Conservation (phyloP, 495 filamentous ascomycete genomes). For the Talaromyces adpressus region DNA sequence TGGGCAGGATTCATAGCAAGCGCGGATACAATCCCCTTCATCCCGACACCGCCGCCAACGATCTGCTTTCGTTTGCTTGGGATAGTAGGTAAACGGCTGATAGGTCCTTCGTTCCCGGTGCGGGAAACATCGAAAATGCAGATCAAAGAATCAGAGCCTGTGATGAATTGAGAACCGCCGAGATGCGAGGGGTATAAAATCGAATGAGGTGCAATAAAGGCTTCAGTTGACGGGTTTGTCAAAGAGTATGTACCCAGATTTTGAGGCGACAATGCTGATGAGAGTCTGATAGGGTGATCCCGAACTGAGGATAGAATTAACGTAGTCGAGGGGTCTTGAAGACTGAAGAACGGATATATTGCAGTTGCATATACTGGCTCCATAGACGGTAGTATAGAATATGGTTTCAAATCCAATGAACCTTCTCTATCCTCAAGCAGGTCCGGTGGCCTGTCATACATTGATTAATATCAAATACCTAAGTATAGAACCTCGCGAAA, state of each 20-base stretch:
- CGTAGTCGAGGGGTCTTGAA: constrained; percentile 59
- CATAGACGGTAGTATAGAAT: constrained; percentile 51
- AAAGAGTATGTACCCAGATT: constrained; percentile 60
- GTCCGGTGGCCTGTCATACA: constrained; percentile 44
- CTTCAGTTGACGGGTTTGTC: constrained; percentile 68
- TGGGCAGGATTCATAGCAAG: constrained; percentile 43
- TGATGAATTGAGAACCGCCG: constrained; percentile 54
- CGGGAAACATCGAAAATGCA: constrained; percentile 72
- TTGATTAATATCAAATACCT: neutral
- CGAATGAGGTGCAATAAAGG: constrained; percentile 66
- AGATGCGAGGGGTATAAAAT: constrained; percentile 56
- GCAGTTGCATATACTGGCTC: constrained; percentile 67
- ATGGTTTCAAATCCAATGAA: constrained; percentile 49
- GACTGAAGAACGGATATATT: constrained; percentile 65
- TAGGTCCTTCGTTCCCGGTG: constrained; percentile 51
- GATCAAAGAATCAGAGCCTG: constrained; percentile 67
- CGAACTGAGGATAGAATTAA: constrained; percentile 58
- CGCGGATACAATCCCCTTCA: constrained; percentile 76
- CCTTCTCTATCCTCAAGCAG: constrained; percentile 51
- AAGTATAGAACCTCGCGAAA: neutral
- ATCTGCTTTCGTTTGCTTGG: constrained; percentile 64
- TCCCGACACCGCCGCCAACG: constrained; percentile 65
- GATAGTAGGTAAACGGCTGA: constrained; percentile 60
- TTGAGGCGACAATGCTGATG: constrained; percentile 44
- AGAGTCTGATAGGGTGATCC: constrained; percentile 72